Evolutionary conservation across 208 protist genomes (phyloP), one percentile per base, ranked within the genome.

Genomic region (Herpetomonas tarakana): DNA sequence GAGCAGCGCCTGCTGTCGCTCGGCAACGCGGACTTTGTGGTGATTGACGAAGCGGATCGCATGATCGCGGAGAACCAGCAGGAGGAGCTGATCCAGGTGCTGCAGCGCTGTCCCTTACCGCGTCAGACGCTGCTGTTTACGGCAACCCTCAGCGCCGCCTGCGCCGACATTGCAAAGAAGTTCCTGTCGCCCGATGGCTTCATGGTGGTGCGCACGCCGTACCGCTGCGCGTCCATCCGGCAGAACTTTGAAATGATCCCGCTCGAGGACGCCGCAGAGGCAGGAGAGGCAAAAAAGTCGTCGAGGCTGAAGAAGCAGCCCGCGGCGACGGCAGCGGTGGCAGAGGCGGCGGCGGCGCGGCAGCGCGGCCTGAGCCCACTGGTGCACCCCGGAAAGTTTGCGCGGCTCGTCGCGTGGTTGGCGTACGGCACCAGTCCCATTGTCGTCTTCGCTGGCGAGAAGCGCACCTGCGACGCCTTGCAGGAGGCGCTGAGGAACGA

Each of bases 41-140:
- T 98, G 26, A 68, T 99, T 63, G 98, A 99, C 74, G 98, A 99
- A 67, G 98, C 97, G 0, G 98, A 99, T 74, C 79, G 92, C 44
- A 95, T 99, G 66, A 68, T 99, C 27, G 86, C 91, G 51, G 90
- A 97, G 67, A 84, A 98, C 47, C 88, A 98, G 52, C 65, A 65
- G 57, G 85, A 96, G n/a, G 62, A 57, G 28, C 68, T 99, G 19
- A 68, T 95, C 21, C 74, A 73, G 2, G 96, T 99, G 38, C 77
- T 99, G 12, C 75, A 96, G 68, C 75, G 65, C 12, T 81, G 83
- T 47, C 87, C 81, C 18, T 9, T 52, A n/a, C 61, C 95, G 18
- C 74, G 94, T 27, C 84, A 93, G 49, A 98, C 97, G 0, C 83
- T 92, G 31, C 83, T 99, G 28, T 99, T 99, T 64, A 99, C 97